Evolutionary conservation across 2,329 filamentous ascomycete species (phyloP), one percentile per base, ranked within the genome.

Genomic region (Neoascochyta sp.): DNA sequence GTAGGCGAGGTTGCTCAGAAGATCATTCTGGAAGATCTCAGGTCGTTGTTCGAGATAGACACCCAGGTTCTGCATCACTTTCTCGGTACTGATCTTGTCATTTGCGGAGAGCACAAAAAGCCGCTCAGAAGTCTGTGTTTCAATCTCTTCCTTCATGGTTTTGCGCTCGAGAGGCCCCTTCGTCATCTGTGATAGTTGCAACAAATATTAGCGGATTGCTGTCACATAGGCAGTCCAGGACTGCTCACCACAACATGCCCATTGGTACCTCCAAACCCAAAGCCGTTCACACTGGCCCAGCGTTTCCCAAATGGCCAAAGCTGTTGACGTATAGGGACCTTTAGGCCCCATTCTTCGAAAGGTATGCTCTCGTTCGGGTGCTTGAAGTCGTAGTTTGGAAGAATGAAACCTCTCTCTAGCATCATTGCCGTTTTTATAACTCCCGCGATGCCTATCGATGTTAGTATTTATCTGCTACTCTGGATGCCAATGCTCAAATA

Each of bases 271-370:
- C 41, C 42, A 20, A 35, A 45, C 4, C 42, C 43, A 24, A 73
- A 74, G 10, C 64, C 63, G 33, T 70, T 72, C 1, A 74, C 58
- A 20, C 66, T 66, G 2, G 66, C 67, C 17, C 65, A 60, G 20
- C 40, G 40, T 22, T 52, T 49, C 3, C 50, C 48, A 11, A 28
- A 34, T 1, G 55, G 53, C 53, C 50, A 53, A 32, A 46, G 9
- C 16, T 32, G 23, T 43, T 43, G 7, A 43, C 22, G 5, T 17
- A 27, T 15, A 22, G 12, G 16, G 23, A 25, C 9, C 12, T 12
- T 3, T 16, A 22, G 14, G 8, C 8, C 11, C 14, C 17, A 7
- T 26, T 24, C 29, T 32, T 32, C 16, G 28, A 9, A 16, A 29
- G 28, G 25, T 26, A 34, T 8, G 24, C 32, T 3, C 16, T 13